phyloP scores from a whole-genome alignment of 805 yeast species.

The Candida yuanshanica region DNA sequence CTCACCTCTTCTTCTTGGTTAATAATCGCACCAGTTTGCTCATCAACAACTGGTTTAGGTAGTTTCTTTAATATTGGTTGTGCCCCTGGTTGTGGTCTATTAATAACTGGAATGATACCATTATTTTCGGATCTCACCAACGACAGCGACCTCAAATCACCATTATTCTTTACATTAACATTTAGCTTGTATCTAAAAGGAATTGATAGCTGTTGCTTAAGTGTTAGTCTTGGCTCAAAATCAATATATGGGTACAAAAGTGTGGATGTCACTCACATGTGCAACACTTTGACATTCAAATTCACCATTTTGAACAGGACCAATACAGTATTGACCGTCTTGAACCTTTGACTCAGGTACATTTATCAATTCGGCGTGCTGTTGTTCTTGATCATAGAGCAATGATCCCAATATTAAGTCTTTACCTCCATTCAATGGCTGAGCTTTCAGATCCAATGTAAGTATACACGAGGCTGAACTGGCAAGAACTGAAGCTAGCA shows the following conservation, averaged over 20 bases:
- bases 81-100: constrained; percentile 6
- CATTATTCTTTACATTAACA: constrained; percentile 11
- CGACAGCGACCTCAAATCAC: constrained; percentile 15
- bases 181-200: constrained; percentile 16
- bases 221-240: constrained; percentile 1
- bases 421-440: neutral
- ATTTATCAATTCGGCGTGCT: neutral
- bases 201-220: constrained; percentile 1
- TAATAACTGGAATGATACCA: constrained; percentile 6
- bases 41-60: neutral
- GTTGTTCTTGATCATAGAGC: neutral
- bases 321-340: constrained; percentile 19
- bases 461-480: neutral
- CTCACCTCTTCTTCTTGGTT: neutral
- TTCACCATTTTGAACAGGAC: constrained; percentile 12
- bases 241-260: too few relatives aligned
- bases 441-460: neutral
- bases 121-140: constrained; percentile 3
- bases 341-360: neutral
- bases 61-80: constrained; percentile 6
- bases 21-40: neutral
- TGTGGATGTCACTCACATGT: constrained; percentile 6
- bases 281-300: constrained; percentile 15
- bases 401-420: neutral
- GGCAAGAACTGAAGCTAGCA: neutral